Evolutionary conservation across 768 basidiomycete genomes (phyloP), one percentile per base, ranked within the genome.

Genomic region (Pleurotus citrinopileatus): DNA sequence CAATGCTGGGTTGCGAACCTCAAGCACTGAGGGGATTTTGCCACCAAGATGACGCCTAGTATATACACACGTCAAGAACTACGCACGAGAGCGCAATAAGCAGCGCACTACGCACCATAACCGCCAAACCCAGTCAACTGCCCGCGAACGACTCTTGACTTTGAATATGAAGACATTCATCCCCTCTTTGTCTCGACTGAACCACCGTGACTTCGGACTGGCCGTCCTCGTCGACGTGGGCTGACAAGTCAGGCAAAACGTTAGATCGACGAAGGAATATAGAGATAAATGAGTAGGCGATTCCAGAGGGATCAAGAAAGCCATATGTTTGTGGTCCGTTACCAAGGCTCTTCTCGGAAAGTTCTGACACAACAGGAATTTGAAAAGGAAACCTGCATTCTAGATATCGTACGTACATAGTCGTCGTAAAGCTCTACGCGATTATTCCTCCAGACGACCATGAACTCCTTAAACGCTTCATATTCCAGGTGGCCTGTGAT

Each of bases 161-260:
- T 96, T 95, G 68, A 95, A 90, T 25, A 96, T 76, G 66, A 94
- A 96, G 23, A 96, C 80, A 58, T 93, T 87, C 0, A 86, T 91
- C 3, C 94, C 92, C 56, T 81, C 79, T 47, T 77, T 79, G 0
- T 70, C 65, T 9, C 75, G 69, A 52, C 73, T 75, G 53, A 87
- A 77, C 40, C 73, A 69, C 1, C 77, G 79, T 23, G 75, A 65
- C 37, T 74, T 78, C 2, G 73, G 65, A 27, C 67, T 63, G 34
- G 69, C 58, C 10, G 65, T 66, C 15, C 32, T 17, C 25, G 76
- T 68, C 3, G 76, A 67, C 2, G 80, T 80, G 1, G 84, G 84
- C 3, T 79, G 75, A 60, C 87, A 91, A 3, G 80, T 77, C 20
- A 94, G 68, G 62, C 85, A 91, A 66, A 95, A 92, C 0, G 91